These are phyloP conservation scores for Gamsiella multidivaricata DNA, from an alignment of 192 early-diverging fungal species.

Conservation along the genomic window DNA sequence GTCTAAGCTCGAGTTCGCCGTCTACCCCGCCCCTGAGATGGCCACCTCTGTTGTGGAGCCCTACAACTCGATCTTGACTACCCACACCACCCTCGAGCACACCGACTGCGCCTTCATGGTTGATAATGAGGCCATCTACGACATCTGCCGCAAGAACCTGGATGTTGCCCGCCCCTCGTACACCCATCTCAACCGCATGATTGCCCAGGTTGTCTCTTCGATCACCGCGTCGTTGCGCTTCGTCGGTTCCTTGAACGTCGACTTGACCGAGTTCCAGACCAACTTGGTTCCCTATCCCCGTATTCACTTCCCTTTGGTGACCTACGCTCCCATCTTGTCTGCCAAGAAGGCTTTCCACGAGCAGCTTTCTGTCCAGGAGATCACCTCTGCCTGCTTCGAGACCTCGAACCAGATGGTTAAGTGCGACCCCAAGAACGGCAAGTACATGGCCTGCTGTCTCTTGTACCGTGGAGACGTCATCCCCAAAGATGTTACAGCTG, in stretches of 20 bases:
- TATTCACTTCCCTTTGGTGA: constrained; percentile 99
- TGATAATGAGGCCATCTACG: constrained; percentile 99
- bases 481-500: constrained; percentile 96
- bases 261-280: constrained; percentile 99
- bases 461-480: constrained; percentile 99
- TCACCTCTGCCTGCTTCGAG: constrained; percentile 97
- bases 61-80: constrained; percentile 99
- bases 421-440: constrained; percentile 96
- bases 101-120: constrained; percentile 99
- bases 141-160: constrained; percentile 98
- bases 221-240: constrained; percentile 99
- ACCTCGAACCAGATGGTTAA: constrained; percentile 99
- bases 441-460: constrained; percentile 99
- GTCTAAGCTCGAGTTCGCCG: constrained; percentile 99
- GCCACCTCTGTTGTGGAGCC: constrained; percentile 98
- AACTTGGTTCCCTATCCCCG: constrained; percentile 99
- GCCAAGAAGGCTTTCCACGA: constrained; percentile 97
- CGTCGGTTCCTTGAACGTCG: constrained; percentile 98
- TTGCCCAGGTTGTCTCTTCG: constrained; percentile 98
- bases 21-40: constrained; percentile 98
- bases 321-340: constrained; percentile 96
- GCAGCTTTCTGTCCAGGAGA: constrained; percentile 92
- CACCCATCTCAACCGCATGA: constrained; percentile 97
- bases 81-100: constrained; percentile 99
- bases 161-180: constrained; percentile 98